These are phyloP conservation scores for Aspergillus nanangensis DNA, from an alignment of 495 filamentous ascomycete genomes.

Conservation along the genomic window DNA sequence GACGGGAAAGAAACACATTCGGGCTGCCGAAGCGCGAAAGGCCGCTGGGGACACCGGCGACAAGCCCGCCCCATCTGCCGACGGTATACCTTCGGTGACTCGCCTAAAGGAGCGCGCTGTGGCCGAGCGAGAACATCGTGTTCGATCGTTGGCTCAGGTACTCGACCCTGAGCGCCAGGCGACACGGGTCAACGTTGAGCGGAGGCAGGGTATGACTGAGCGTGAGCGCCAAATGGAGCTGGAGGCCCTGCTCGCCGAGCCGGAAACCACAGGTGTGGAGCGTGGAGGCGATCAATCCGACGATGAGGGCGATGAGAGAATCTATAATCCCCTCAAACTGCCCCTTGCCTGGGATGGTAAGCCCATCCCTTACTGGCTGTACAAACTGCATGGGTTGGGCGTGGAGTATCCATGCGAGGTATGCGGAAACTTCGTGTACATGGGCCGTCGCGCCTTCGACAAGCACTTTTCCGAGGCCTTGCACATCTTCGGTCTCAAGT, in stretches of 20 bases:
- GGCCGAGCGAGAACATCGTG: slow-evolving; percentile 80
- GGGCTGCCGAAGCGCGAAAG: slow-evolving; percentile 62
- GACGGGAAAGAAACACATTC: slow-evolving; percentile 86
- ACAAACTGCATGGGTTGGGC: slow-evolving; percentile 91
- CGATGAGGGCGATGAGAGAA: slow-evolving; percentile 65
- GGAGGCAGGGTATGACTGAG: slow-evolving; percentile 93
- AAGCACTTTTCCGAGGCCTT: slow-evolving; percentile 95
- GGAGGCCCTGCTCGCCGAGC: slow-evolving; percentile 73
- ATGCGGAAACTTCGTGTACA: slow-evolving; percentile 97
- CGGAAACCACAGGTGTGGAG: slow-evolving; percentile 39
- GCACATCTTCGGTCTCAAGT: slow-evolving; percentile 90
- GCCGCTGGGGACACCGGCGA: slow-evolving; percentile 30
- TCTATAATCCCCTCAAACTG: slow-evolving; percentile 95
- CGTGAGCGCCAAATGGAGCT: slow-evolving; percentile 88
- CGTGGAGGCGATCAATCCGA: slow-evolving; percentile 61
- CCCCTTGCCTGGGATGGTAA: slow-evolving; percentile 97
- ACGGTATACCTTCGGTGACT: slow-evolving; percentile 29
- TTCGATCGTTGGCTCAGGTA: slow-evolving; percentile 67
- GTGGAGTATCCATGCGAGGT: slow-evolving; percentile 95
- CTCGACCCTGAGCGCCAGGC: slow-evolving; percentile 79
- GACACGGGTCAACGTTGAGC: slow-evolving; percentile 88
- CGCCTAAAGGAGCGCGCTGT: slow-evolving; percentile 85
- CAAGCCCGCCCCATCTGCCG: slow-evolving; percentile 16
- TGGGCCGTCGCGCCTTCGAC: slow-evolving; percentile 91
- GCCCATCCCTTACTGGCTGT: slow-evolving; percentile 98